Evolutionary conservation across 306 rosid species (phyloP), one percentile per base, ranked within the genome.

Genomic region (Sicyos edulis): DNA sequence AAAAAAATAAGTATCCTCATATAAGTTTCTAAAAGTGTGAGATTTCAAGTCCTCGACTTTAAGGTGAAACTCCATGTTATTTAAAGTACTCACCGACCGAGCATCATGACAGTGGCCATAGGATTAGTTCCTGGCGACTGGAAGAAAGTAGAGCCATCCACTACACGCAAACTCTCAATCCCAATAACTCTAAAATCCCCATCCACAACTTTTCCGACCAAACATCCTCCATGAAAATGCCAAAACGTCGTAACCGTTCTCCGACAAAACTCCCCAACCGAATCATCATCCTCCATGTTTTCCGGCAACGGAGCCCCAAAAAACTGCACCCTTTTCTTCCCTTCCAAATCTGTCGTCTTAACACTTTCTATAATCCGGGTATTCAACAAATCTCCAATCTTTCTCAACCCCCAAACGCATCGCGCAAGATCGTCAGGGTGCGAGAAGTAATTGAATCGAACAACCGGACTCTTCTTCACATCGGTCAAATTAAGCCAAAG

Each of bases 391-490:
- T 72, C 65, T 2, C 37, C 65, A 2, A 54, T 11, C 6, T 44
- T 54, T 17, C 65, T 72, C n/a, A 55, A 22, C 12, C 75, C 65
- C 6, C 54, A 4, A 11, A 34, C 53, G 37, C 75, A 72, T 19
- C 8, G 24, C 6, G 26, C 64, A 20, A 72, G 75, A 40, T 72
- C 75, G 7, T 55, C 8, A 0, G 29, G 51, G 6, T 54, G 55
- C 12, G 40, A 1, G 7, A 54, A 72, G 6, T 72, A 72, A 22
- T 72, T 72, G 20, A 72, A 72, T 0, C 75, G 75, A 20, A 72
- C 75, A 3, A 42, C 19, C 2, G 75, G 64, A 1, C 19, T 72
- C 32, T 19, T 32, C 1, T 4, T 6, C 19, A 17, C 52, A 42
- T 54, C 49, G 16, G 61, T 47, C 1, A 57, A 69, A 45, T 14